phyloP scores from a whole-genome alignment of 768 basidiomycete genomes.

The Termitomyces sp. region DNA sequence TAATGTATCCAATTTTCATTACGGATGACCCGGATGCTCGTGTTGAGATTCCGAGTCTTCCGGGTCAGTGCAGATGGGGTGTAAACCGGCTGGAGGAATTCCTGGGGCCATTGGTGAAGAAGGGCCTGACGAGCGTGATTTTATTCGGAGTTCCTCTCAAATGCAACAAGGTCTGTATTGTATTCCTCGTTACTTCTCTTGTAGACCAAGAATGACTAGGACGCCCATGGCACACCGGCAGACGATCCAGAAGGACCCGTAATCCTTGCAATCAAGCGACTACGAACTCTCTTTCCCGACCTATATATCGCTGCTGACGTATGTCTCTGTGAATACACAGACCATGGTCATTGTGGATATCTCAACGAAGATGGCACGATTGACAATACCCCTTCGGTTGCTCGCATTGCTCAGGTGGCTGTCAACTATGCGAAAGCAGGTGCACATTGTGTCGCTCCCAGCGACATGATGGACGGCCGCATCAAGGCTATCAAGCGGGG shows the following conservation, averaged over 20 bases:
- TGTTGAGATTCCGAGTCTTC: constrained; percentile 70
- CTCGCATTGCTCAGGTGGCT: constrained; percentile 90
- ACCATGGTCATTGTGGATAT: constrained; percentile 94
- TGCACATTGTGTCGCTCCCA: constrained; percentile 97
- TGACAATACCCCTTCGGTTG: constrained; percentile 69
- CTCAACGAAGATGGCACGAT: constrained; percentile 73
- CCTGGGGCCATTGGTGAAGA: constrained; percentile 79
- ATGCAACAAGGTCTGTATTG: constrained; percentile 59
- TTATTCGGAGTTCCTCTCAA: constrained; percentile 88
- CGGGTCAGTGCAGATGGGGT: constrained; percentile 92
- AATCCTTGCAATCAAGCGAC: constrained; percentile 81
- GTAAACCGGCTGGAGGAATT: constrained; percentile 89
- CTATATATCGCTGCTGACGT: constrained; percentile 93
- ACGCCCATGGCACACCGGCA: constrained; percentile 77
- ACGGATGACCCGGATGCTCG: constrained; percentile 89
- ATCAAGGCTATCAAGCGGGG: constrained; percentile 84
- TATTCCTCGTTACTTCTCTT: not conserved
- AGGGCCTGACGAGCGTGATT: constrained; percentile 89
- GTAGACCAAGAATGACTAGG: constrained; percentile 38
- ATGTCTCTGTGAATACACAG: constrained; percentile 99
- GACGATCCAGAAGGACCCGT: constrained; percentile 90
- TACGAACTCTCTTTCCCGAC: constrained; percentile 72
- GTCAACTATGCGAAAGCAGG: constrained; percentile 90
- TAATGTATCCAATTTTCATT: constrained; percentile 99
- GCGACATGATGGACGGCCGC: constrained; percentile 99